These are phyloP conservation scores for Pseudoperonospora humuli DNA, from an alignment of 352 stramenopile genomes.

Conservation along the genomic window DNA sequence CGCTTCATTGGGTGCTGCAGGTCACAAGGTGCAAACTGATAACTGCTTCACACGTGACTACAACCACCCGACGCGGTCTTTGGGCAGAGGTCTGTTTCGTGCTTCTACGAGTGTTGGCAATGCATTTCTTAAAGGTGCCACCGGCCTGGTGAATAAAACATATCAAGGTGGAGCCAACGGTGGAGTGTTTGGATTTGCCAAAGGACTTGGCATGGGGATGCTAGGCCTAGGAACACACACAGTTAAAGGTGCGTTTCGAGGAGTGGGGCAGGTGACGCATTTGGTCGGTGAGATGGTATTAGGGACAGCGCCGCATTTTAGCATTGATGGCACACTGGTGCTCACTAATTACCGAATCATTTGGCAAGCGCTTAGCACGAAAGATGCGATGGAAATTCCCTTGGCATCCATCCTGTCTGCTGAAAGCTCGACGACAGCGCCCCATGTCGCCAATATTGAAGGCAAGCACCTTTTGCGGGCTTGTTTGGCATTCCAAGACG, in stretches of 20 bases:
- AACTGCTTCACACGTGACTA: constrained; percentile 83
- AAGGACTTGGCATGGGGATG: constrained; percentile 83
- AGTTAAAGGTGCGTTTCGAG: constrained; percentile 79
- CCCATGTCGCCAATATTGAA: constrained; percentile 79
- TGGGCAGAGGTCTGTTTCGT: constrained; percentile 70
- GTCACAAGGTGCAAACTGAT: constrained; percentile 81
- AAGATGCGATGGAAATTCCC: constrained; percentile 79
- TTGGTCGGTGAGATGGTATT: constrained; percentile 83
- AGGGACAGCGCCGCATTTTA: constrained; percentile 78
- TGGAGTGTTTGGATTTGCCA: constrained; percentile 83
- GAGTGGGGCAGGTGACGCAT: constrained; percentile 81
- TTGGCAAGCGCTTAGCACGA: constrained; percentile 70
- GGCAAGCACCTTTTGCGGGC: constrained; percentile 73
- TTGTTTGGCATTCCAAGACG: constrained; percentile 81
- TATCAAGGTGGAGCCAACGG: constrained; percentile 79
- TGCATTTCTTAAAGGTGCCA: constrained; percentile 76
- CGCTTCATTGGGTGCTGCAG: constrained; percentile 65
- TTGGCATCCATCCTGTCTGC: constrained; percentile 66
- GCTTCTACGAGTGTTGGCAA: constrained; percentile 81
- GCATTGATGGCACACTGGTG: constrained; percentile 73
- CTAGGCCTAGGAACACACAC: constrained; percentile 76
- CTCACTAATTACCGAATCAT: constrained; percentile 84
- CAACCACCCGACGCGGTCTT: constrained; percentile 66
- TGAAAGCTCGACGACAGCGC: constrained; percentile 74
- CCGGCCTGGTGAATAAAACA: constrained; percentile 78